A percentile compares a stretch with the other conserved stretches of the same genome.
Evolutionary conservation across 192 early-diverging fungal genomes (phyloP).

Genomic region (Linnemannia exigua): DNA sequence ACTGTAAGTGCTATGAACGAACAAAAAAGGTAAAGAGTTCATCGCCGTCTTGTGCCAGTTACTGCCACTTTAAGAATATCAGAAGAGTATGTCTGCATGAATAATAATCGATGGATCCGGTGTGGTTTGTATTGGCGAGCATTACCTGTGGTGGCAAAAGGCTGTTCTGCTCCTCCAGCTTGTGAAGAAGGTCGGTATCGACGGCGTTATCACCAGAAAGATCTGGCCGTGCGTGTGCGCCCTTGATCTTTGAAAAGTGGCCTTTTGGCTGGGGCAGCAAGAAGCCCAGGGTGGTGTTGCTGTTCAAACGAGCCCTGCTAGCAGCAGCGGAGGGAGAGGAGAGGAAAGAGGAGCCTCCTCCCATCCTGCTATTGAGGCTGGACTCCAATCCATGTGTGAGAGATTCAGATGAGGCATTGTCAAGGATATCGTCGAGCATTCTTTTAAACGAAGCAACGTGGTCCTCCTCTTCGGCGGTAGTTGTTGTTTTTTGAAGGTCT

Average conservation of each 20-base stretch:
- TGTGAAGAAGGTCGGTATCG: slow-evolving; percentile 59
- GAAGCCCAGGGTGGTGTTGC: slow-evolving; percentile 43
- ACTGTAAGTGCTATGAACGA: background rate
- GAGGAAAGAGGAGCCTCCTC: slow-evolving; percentile 28
- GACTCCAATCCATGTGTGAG: slow-evolving; percentile 47
- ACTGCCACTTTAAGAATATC: background rate
- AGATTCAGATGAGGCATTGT: slow-evolving; percentile 49
- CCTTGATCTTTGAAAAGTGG: slow-evolving; percentile 52
- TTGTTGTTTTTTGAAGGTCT: slow-evolving; percentile 9
- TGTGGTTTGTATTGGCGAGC: background rate
- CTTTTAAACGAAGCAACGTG: slow-evolving; percentile 57
- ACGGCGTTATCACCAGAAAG: slow-evolving; percentile 23
- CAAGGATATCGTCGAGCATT: slow-evolving; percentile 56
- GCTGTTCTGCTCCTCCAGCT: slow-evolving; percentile 71
- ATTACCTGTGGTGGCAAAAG: slow-evolving; percentile 69
- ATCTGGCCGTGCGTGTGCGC: slow-evolving; percentile 16
- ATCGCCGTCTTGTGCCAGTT: background rate
- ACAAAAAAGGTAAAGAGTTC: background rate
- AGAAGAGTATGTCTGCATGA: background rate
- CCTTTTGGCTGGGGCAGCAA: slow-evolving; percentile 52
- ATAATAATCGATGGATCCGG: background rate
- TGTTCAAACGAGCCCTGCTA: slow-evolving; percentile 48
- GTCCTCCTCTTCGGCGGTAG: slow-evolving; percentile 42
- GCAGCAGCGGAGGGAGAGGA: slow-evolving; percentile 31
- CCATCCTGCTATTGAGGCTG: slow-evolving; percentile 38